Evolutionary conservation across 768 basidiomycete genomes (phyloP), one percentile per base, ranked within the genome.

Genomic region (Postia placenta): DNA sequence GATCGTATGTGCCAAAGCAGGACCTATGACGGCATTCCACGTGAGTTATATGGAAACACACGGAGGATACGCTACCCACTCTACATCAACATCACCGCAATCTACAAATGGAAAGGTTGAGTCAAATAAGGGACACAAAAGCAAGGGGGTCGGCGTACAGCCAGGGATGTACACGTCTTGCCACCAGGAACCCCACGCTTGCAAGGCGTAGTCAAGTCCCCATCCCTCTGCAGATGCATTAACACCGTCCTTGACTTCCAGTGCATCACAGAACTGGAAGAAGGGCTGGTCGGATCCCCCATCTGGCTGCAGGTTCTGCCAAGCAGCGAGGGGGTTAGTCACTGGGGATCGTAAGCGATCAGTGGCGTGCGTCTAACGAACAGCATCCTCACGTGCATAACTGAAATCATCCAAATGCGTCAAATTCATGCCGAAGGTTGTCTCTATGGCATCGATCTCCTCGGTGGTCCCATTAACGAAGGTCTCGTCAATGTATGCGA

Each of bases 321-420:
- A 89, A 43, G 83, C 80, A 72, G 74, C 80, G 9, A 83, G 69
- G 56, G 76, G 74, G 55, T 78, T 63, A 17, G 65, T 57, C 42
- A 70, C 68, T 70, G 15, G 23, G 7, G 17, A 15, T 27, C 15
- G 30, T 7, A 33, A 7, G 30, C 9, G 30, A 33, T 33, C 22
- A 26, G 25, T 14, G 12, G 23, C 12, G 5, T 3, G 40, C 23
- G 4, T 24, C 20, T 5, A 49, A 27, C 39, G 11, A 42, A 17
- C n/a, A 25, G 12, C 15, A 3, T 1, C 66, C 74, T 49, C 36
- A 75, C 75, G 57, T 37, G 83, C 74, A 41, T 78, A 72, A 19
- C 82, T 81, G 49, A 78, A 81, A 61, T 88, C 86, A 48, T 86
- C 83, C 3, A 80, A 61, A 51, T 87, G 83, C 0, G 70, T 69